Conservation (phyloP, 2,329 filamentous ascomycete species). For the Penicillium sp. region DNA sequence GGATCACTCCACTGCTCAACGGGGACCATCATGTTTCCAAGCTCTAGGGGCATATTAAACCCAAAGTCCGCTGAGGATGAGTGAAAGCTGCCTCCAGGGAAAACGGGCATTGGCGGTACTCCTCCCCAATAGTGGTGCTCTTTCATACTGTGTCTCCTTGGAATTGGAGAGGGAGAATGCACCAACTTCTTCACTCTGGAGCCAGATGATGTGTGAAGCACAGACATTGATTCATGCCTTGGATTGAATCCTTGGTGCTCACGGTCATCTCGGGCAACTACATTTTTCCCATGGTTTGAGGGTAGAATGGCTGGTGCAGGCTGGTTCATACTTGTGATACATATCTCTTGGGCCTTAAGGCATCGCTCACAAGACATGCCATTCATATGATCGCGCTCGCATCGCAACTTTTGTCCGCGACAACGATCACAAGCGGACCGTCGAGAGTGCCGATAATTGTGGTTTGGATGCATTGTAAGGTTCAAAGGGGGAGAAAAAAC, state of each 20-base stretch:
- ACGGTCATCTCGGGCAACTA: slow-evolving; percentile 1
- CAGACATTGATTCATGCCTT: slow-evolving; percentile 4
- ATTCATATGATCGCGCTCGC: slow-evolving; percentile 22
- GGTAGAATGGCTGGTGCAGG: slow-evolving; percentile 5
- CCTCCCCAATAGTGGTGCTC: slow-evolving; percentile 5
- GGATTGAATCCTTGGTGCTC: background rate
- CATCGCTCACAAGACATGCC: slow-evolving; percentile 25
- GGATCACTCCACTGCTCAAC: background rate
- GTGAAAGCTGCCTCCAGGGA: background rate
- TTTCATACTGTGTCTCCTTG: background rate
- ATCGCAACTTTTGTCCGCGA: slow-evolving; percentile 25
- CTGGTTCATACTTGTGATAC: slow-evolving; percentile 21
- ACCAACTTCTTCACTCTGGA: slow-evolving; percentile 12
- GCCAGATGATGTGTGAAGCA: slow-evolving; percentile 14
- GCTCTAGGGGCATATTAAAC: background rate
- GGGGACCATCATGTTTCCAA: background rate
- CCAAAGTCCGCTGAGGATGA: background rate
- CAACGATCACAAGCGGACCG: slow-evolving; percentile 26
- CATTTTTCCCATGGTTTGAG: background rate
- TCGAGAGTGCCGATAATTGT: slow-evolving; percentile 24
- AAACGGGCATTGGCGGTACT: background rate
- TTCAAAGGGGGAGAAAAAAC: too few relatives aligned
- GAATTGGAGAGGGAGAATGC: background rate
- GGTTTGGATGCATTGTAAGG: slow-evolving; percentile 15
- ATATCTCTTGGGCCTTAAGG: slow-evolving; percentile 25